Base-by-base conservation (phyloP, 139 green algal genomes). In the Marvania coccoides region DNA sequence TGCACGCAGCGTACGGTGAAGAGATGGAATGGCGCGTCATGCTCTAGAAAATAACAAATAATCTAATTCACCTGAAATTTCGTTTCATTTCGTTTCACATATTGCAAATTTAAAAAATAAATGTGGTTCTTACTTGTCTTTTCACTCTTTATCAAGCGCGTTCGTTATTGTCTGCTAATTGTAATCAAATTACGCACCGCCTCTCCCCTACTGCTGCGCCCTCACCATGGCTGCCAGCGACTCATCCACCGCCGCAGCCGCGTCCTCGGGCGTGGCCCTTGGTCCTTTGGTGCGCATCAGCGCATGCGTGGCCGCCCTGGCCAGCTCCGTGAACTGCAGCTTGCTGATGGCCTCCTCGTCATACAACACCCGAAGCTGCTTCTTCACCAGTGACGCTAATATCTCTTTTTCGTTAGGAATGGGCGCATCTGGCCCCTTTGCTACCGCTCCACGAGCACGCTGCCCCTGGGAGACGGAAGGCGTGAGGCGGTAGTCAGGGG, bases 21-120 rank as follows among this genome's bases (percentile, higher is more conserved):
- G 84, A 90, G 24, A 59, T 79, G 57, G 72, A 75, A 7, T 90
- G 75, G 45, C 61, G 81, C 14, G 75, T 90, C 14, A 68, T 75
- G 40, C 58, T 90, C 14, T 90, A 53, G 70, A 51, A 19, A 28
- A 51, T 19, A 51, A 19, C 19, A 28, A 51, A 51, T 51, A 51
- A 51, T 51, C 19, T 28, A 51, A 51, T 51, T 51, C 19, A 51
- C 19, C 42, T 51, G 19, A 28, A 19, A 51, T 51, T 19, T 28
- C 19, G 42, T 28, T 51, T 51, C 19, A n/a, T 51, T 51, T 51
- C 42, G 19, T 51, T 51, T 51, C 42, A 51, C 9, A 61, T 55
- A 53, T 55, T 2, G 29, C 29, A 9, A 12, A 57, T 57, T 13
- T 57, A 57, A 3, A 56, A 26, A 56, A 56, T 56, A 56, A 56